Conservation (phyloP, 306 rosid genomes). For the Vigna angularis region DNA sequence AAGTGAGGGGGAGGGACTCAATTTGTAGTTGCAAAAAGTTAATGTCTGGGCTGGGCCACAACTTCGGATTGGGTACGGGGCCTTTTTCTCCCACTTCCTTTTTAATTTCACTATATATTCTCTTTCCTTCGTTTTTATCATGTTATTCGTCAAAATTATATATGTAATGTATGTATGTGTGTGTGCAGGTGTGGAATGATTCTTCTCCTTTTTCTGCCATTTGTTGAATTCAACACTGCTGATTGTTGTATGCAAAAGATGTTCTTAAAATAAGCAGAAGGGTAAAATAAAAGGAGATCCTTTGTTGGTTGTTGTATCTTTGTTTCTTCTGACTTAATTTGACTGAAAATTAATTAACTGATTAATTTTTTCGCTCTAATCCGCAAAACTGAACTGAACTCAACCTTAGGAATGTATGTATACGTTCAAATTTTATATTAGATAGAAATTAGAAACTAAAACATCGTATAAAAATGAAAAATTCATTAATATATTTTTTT, state of each 20-base stretch:
- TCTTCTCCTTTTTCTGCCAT: neutral
- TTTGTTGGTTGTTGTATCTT: neutral
- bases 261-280: neutral
- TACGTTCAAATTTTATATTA: too few species aligned
- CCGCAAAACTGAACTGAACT: too few species aligned
- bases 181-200: neutral
- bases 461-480: too few species aligned
- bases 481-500: too few species aligned
- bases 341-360: too few species aligned
- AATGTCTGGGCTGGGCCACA: neutral
- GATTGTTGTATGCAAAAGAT: neutral
- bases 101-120: neutral
- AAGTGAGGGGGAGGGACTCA: constrained; percentile 50
- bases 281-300: constrained; percentile 4
- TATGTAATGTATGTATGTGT: neutral
- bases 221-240: constrained; percentile 49
- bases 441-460: too few species aligned
- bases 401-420: too few species aligned
- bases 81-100: constrained; percentile 55
- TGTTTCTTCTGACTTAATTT: too few species aligned
- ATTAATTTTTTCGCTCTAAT: too few species aligned
- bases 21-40: constrained; percentile 79
- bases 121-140: neutral
- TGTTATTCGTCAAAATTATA: neutral
- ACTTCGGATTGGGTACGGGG: constrained; percentile 41